A percentile compares a stretch with the other conserved stretches of the same genome.
phyloP scores from a whole-genome alignment of 2,329 filamentous ascomycete genomes.

The Knoxdaviesia capensis region DNA sequence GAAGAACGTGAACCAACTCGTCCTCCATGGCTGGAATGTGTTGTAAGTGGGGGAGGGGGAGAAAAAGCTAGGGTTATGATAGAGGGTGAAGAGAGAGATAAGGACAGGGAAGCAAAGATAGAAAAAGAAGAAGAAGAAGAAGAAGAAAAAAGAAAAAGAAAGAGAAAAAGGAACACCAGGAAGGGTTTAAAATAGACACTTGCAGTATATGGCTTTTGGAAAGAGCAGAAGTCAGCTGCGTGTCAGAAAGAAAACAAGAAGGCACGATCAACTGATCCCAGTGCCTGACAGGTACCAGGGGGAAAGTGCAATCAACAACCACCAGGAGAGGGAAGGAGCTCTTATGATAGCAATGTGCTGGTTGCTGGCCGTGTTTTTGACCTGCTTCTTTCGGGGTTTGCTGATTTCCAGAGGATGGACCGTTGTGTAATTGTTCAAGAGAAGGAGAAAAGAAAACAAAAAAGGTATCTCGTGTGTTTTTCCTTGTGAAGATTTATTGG shows the following conservation, averaged over 20 bases:
- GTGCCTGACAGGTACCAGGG: too few species aligned
- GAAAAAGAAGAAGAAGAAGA: background rate
- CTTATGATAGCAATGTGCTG: too few species aligned
- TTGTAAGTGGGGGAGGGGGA: background rate
- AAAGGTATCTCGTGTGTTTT: too few species aligned
- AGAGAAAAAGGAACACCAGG: background rate
- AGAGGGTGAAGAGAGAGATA: background rate
- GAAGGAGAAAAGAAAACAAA: background rate
- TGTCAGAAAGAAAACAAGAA: too few species aligned
- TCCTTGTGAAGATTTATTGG: background rate
- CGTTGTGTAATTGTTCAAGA: background rate
- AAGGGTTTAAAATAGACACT: background rate
- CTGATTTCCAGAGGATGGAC: too few species aligned
- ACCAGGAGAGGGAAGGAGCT: too few species aligned
- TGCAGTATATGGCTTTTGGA: too few species aligned
- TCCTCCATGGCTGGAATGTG: slow-evolving; percentile 49
- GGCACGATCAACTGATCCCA: too few species aligned
- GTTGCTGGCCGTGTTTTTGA: too few species aligned
- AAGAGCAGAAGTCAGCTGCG: too few species aligned
- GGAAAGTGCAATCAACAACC: too few species aligned
- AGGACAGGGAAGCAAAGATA: background rate
- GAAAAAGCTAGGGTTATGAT: background rate
- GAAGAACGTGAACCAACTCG: slow-evolving; percentile 72
- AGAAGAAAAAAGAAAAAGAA: background rate
- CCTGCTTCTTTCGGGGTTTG: too few species aligned